phyloP scores from a whole-genome alignment of 2,329 filamentous ascomycete species.

The Aspergillus sp. region DNA sequence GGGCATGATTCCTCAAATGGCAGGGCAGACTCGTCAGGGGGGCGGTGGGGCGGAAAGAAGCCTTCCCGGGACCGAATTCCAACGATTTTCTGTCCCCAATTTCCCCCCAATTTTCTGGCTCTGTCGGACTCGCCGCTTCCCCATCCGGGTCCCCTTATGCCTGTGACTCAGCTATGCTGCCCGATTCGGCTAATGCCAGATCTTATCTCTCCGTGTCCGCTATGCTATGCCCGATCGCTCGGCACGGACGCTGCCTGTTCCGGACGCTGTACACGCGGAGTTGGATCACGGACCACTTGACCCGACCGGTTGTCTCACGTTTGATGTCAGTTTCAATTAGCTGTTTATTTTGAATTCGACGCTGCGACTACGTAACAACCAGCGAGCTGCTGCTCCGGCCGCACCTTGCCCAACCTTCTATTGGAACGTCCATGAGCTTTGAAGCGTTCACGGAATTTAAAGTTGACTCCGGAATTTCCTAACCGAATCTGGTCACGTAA shows the following conservation, averaged over 20 bases:
- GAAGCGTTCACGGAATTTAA: too few relatives aligned
- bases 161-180: constrained; percentile 1
- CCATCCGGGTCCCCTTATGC: not conserved
- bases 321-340: too few relatives aligned
- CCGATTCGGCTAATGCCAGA: not conserved
- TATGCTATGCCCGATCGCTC: constrained; percentile 2
- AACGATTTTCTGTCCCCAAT: not conserved
- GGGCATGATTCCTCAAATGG: too few relatives aligned
- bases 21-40: not conserved
- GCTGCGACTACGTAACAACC: too few relatives aligned
- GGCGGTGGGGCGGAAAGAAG: constrained; percentile 19
- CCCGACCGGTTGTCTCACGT: too few relatives aligned
- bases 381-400: too few relatives aligned
- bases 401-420: too few relatives aligned
- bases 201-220: not conserved
- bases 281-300: too few relatives aligned
- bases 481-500: not conserved
- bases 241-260: constrained; percentile 8
- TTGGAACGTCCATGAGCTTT: too few relatives aligned
- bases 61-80: constrained; percentile 17
- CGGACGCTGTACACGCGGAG: not conserved
- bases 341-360: too few relatives aligned
- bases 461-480: too few relatives aligned
- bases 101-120: constrained; percentile 9
- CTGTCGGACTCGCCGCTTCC: constrained; percentile 14